A percentile compares a stretch with the other conserved stretches of the same genome.
Conservation (phyloP, 345 rosid species). For the Euclidium syriacum region DNA sequence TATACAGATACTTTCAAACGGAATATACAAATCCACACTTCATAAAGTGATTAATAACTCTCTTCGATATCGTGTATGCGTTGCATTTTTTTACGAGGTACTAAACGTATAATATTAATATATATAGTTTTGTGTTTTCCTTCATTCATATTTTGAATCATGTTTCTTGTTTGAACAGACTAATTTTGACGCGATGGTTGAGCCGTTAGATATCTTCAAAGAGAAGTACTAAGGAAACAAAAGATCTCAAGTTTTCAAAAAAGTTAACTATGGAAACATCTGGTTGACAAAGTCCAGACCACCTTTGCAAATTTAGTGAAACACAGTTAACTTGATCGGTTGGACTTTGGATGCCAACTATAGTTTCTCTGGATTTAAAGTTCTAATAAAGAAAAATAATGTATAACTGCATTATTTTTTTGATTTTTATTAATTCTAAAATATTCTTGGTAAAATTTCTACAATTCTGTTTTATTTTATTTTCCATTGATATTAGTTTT, state of each 20-base stretch:
- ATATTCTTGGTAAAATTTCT: too few species aligned
- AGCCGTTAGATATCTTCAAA: conserved; percentile 53
- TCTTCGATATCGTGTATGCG: conserved; percentile 41
- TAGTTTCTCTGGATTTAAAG: too few species aligned
- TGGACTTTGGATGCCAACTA: too few species aligned
- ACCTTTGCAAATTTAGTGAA: conserved; percentile 48
- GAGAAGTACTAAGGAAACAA: conserved; percentile 25
- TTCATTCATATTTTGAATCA: background rate
- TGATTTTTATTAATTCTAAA: too few species aligned
- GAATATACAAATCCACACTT: conserved; percentile 58
- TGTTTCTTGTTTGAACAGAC: conserved; percentile 35
- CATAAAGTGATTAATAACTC: conserved; percentile 52
- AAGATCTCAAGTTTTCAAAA: conserved; percentile 34
- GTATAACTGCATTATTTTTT: too few species aligned
- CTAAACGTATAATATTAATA: background rate
- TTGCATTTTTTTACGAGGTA: conserved; percentile 68
- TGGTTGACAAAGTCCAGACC: conserved; percentile 48
- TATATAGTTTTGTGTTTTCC: background rate
- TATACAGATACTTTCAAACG: conserved; percentile 57
- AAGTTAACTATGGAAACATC: conserved; percentile 61
- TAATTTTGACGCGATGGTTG: conserved; percentile 48
- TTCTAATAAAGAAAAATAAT: too few species aligned
- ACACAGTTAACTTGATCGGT: too few species aligned
- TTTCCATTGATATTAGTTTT: too few species aligned
- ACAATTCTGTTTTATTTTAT: too few species aligned